Conservation (phyloP, 495 filamentous ascomycete genomes). For the Tetracladium setigerum region DNA sequence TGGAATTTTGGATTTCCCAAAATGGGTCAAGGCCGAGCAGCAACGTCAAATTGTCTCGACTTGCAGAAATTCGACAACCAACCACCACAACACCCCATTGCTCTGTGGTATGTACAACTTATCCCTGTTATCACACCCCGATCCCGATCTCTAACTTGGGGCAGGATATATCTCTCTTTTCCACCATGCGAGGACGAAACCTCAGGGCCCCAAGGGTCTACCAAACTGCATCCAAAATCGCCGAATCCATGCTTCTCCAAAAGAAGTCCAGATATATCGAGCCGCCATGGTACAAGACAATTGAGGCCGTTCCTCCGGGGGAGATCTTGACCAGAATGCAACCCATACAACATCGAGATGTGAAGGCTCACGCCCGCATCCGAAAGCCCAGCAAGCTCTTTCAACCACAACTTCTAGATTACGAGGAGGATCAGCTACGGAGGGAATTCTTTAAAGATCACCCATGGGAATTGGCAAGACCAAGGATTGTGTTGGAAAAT, state of each 20-base stretch:
- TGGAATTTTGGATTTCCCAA: too few species aligned
- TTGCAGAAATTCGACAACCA: too few species aligned
- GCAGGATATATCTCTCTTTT: too few species aligned
- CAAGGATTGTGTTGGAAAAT: slow-evolving; percentile 74
- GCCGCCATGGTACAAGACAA: slow-evolving; percentile 71
- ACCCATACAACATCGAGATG: slow-evolving; percentile 53
- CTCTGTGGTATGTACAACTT: too few species aligned
- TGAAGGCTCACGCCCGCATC: slow-evolving; percentile 38
- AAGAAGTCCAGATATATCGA: slow-evolving; percentile 21
- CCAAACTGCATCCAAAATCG: slow-evolving; percentile 51
- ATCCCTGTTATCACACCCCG: too few species aligned
- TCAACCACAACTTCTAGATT: slow-evolving; percentile 66
- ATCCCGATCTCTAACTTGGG: too few species aligned
- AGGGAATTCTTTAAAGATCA: slow-evolving; percentile 82
- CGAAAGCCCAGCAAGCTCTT: slow-evolving; percentile 70
- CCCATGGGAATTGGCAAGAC: slow-evolving; percentile 93
- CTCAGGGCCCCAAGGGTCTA: slow-evolving; percentile 68
- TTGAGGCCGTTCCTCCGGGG: slow-evolving; percentile 70
- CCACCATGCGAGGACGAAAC: slow-evolving; percentile 59
- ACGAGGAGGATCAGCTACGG: slow-evolving; percentile 81
- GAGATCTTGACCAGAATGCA: slow-evolving; percentile 66
- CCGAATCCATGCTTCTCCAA: slow-evolving; percentile 24
- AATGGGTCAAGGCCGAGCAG: too few species aligned
- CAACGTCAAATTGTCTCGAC: too few species aligned
- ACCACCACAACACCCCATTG: too few species aligned